Percentiles rank a stretch among this genome's conserved stretches.
phyloP scores from a whole-genome alignment of 345 rosid species.

The Durio zibethinus region DNA sequence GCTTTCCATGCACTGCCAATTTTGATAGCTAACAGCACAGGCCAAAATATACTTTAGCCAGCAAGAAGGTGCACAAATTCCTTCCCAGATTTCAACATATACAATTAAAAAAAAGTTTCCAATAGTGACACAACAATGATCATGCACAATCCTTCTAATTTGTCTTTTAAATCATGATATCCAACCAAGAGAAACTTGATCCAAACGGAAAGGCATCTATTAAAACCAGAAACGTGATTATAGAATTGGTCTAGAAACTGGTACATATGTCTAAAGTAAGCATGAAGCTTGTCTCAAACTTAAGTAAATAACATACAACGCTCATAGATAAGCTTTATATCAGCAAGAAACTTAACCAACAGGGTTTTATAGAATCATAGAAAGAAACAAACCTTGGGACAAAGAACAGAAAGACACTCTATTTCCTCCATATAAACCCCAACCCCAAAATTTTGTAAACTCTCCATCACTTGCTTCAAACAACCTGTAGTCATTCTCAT shows the following conservation, averaged over 20 bases:
- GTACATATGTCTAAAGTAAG: neutral
- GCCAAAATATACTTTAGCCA: neutral
- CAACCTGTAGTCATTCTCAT: constrained; percentile 32
- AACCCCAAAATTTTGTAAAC: constrained; percentile 49
- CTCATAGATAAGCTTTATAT: neutral
- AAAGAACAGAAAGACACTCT: constrained; percentile 59
- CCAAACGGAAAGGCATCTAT: neutral
- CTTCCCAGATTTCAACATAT: neutral
- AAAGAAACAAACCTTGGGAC: constrained; percentile 56
- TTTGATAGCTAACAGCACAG: neutral
- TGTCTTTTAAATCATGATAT: neutral
- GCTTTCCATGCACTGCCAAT: neutral
- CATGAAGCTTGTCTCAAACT: neutral
- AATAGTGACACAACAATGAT: neutral
- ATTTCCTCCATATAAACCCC: constrained; percentile 50
- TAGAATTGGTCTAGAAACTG: neutral
- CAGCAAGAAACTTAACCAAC: neutral
- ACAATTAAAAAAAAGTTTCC: neutral
- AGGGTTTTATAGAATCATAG: neutral
- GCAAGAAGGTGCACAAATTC: neutral
- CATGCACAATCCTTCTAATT: neutral
- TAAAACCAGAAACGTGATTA: neutral
- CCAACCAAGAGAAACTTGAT: neutral
- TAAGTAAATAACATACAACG: neutral
- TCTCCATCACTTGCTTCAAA: constrained; percentile 49